phyloP scores from a whole-genome alignment of 345 rosid species.

The Eutrema heterophyllum region DNA sequence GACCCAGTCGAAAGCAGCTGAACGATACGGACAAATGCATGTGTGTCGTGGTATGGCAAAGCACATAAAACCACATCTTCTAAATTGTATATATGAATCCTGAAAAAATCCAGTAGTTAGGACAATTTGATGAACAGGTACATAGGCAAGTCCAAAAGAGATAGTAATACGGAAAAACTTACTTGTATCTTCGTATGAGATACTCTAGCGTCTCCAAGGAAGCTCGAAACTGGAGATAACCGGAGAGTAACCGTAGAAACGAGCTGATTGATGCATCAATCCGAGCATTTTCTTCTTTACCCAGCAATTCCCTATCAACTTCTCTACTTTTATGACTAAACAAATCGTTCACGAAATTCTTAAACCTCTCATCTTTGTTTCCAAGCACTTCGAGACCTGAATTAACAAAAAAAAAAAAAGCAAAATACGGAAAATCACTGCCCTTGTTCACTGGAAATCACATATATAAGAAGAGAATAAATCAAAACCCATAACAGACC shows the following conservation, averaged over 20 bases:
- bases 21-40: constrained; percentile 71
- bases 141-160: not conserved
- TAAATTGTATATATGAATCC: constrained; percentile 68
- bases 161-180: constrained; percentile 11
- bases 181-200: constrained; percentile 91
- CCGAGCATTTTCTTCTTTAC: constrained; percentile 50
- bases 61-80: constrained; percentile 81
- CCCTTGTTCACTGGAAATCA: not conserved
- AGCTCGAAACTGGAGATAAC: constrained; percentile 58
- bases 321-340: constrained; percentile 76
- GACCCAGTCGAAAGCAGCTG: constrained; percentile 75
- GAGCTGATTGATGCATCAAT: constrained; percentile 54
- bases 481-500: constrained; percentile 33
- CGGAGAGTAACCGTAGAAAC: constrained; percentile 62
- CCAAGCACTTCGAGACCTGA: constrained; percentile 76
- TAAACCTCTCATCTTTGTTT: constrained; percentile 60
- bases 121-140: not conserved
- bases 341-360: constrained; percentile 52
- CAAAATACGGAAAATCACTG: not conserved
- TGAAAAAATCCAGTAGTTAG: constrained; percentile 32
- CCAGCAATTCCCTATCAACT: constrained; percentile 72
- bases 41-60: constrained; percentile 87
- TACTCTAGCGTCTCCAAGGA: constrained; percentile 81
- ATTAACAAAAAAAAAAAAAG: constrained; percentile 11
- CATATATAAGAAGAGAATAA: not conserved